Percentiles rank a stretch among this genome's conserved stretches.
Conservation (phyloP, 163 green algal genomes). For the Scenedesmus sp. region DNA sequence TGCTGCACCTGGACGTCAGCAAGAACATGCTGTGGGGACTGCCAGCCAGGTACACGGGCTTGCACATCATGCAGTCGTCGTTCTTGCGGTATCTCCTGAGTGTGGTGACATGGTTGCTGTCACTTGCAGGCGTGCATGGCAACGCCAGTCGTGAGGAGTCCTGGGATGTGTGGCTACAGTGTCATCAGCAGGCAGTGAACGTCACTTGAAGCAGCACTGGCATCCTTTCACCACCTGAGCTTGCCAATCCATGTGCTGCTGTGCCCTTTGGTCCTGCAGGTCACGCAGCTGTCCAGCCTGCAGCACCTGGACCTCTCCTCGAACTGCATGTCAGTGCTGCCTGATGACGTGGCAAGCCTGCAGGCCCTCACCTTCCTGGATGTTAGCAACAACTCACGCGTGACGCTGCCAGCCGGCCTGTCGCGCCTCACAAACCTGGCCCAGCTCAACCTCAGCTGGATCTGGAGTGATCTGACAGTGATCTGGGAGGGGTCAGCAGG, state of each 20-base stretch:
- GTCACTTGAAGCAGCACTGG: neutral
- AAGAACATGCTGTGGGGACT: conserved; percentile 59
- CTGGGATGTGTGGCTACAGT: too few species aligned
- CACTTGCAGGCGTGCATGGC: neutral
- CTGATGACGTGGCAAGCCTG: conserved; percentile 12
- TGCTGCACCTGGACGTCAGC: conserved; percentile 47
- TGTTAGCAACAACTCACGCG: conserved; percentile 40
- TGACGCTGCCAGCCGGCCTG: conserved; percentile 31
- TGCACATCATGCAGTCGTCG: too few species aligned
- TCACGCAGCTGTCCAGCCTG: conserved; percentile 16
- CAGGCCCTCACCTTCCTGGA: conserved; percentile 39
- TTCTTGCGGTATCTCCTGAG: neutral
- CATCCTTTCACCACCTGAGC: neutral
- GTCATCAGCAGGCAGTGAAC: too few species aligned
- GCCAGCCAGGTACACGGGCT: conserved; percentile 6
- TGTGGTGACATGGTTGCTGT: neutral
- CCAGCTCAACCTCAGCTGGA: conserved; percentile 49
- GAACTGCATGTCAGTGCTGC: conserved; percentile 39
- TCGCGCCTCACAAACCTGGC: conserved; percentile 15
- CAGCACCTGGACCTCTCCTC: conserved; percentile 31
- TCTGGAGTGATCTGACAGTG: conserved; percentile 47
- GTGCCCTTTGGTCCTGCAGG: neutral
- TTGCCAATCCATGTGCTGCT: neutral
- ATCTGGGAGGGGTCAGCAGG: conserved; percentile 25
- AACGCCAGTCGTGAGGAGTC: too few species aligned